A percentile compares a stretch with the other conserved stretches of the same genome.
Evolutionary conservation across 176 grass and related monocot species (phyloP).

Genomic region (Raddia distichophylla): DNA sequence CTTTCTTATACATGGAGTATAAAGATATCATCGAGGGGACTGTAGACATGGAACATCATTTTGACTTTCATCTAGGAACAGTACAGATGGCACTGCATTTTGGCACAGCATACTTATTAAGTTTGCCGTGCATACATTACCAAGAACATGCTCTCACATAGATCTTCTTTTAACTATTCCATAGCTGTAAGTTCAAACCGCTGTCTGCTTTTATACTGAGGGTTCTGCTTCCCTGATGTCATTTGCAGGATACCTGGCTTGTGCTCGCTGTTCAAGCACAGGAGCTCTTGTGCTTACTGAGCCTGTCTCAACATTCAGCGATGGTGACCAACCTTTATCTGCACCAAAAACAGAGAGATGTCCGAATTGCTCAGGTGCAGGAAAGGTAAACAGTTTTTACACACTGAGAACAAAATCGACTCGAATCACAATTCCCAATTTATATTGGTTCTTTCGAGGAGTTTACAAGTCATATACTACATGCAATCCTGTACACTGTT

Average conservation of each 20-base stretch:
- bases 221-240: constrained; percentile 8
- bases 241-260: constrained; percentile 87
- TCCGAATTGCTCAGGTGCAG: constrained; percentile 91
- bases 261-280: constrained; percentile 92
- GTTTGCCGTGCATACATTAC: not conserved
- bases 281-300: constrained; percentile 81
- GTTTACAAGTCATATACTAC: not conserved
- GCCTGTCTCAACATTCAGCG: constrained; percentile 63
- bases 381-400: constrained; percentile 59
- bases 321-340: constrained; percentile 60
- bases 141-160: not conserved
- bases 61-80: not conserved
- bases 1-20: not conserved
- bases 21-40: constrained; percentile 1
- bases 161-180: not conserved
- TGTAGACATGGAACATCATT: not conserved
- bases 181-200: constrained; percentile 17
- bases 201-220: constrained; percentile 16
- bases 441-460: constrained; percentile 6
- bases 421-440: not conserved
- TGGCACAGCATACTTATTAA: not conserved
- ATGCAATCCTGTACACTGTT: not conserved
- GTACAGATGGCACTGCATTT: constrained; percentile 1
- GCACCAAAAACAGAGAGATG: constrained; percentile 84
- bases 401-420: constrained; percentile 1